phyloP scores from a whole-genome alignment of 2,329 filamentous ascomycete species.

The Botryosphaeria dothidea region DNA sequence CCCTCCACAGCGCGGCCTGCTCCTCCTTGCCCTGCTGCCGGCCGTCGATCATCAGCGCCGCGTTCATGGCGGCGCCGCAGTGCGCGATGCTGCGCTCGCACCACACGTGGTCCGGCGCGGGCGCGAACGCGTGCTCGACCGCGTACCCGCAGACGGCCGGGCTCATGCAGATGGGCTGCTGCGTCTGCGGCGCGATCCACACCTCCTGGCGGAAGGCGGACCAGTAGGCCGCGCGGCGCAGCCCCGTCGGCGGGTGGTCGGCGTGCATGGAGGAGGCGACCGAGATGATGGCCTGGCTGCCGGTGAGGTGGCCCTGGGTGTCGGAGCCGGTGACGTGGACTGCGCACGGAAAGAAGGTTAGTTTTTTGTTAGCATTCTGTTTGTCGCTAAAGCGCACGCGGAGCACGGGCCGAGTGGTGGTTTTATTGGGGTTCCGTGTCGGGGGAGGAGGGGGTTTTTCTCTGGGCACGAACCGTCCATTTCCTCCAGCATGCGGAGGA shows the following conservation, averaged over 20 bases:
- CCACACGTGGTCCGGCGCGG: constrained; percentile 12
- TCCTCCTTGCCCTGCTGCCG: not conserved
- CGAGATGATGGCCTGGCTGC: constrained; percentile 19
- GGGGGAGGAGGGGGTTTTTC: not conserved
- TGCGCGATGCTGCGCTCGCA: constrained; percentile 14
- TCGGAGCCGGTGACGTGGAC: constrained; percentile 37
- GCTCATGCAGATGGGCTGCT: constrained; percentile 21
- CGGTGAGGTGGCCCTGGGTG: constrained; percentile 40
- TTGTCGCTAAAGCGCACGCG: too few relatives aligned
- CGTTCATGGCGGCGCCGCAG: constrained; percentile 5
- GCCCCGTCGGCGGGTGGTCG: constrained; percentile 17
- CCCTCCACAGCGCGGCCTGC: constrained; percentile 26
- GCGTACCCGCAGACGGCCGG: not conserved
- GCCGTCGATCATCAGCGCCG: not conserved
- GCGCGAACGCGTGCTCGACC: not conserved
- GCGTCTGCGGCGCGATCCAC: constrained; percentile 28
- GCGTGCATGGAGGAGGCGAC: constrained; percentile 25
- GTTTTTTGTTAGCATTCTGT: too few relatives aligned
- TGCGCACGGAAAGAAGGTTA: not conserved
- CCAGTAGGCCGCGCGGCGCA: constrained; percentile 40
- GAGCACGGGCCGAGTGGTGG: not conserved
- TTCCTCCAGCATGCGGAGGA: constrained; percentile 43
- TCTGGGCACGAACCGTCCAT: constrained; percentile 38
- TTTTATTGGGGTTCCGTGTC: not conserved
- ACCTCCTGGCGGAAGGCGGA: constrained; percentile 40